Base-by-base conservation (phyloP, 2,329 filamentous ascomycete genomes). In the Pseudocercospora pini-densiflorae region DNA sequence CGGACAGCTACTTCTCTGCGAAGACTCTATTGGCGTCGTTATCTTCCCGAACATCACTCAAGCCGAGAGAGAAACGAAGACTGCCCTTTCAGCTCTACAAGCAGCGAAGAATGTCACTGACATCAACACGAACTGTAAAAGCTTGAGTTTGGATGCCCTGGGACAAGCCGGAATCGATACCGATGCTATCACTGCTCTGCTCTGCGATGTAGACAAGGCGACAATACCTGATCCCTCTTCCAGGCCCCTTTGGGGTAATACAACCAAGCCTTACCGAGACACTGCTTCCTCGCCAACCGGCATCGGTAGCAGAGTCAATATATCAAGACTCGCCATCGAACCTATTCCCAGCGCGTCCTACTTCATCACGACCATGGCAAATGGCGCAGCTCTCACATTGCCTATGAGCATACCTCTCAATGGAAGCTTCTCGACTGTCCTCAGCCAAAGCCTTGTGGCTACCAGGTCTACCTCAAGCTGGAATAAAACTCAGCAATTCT, bases 31-130 rank as follows among this genome's bases (percentile, higher is more conserved):
- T 24, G 62, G 54, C 5, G 21, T 63, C n/a, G 24, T 63, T 2
- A 31, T 63, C 40, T 63, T 63, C n/a, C 53, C 62, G 14, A 59
- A 59, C 24, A 19, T 49, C n/a, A 47, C 33, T 9, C 62, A 59
- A 63, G 62, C 55, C 40, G 27, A 19, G n/a, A 19, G 19, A 9
- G 29, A 51, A 19, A 19, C 29, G 14, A 21, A 21, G 5, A 9
- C 27, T 54, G 43, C 29, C 8, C 36, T 58, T 14, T 43, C 36
- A 12, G n/a, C 10, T 23, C 54, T 63, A 53, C 1, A 61, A 21
- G n/a, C 1, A 8, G 8, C 23, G 1, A 19, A 49, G 21, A 61
- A 54, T 29, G 21, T 40, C 3, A 36, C 21, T 0, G 53, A 3
- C 9, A 23, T 7, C 53, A 49, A 14, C 19, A 7, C 23, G 4